Percentiles rank a stretch among this genome's conserved stretches.
Conservation (phyloP, 1,284 basidiomycete genomes). For the Salmacisia buchloeana region DNA sequence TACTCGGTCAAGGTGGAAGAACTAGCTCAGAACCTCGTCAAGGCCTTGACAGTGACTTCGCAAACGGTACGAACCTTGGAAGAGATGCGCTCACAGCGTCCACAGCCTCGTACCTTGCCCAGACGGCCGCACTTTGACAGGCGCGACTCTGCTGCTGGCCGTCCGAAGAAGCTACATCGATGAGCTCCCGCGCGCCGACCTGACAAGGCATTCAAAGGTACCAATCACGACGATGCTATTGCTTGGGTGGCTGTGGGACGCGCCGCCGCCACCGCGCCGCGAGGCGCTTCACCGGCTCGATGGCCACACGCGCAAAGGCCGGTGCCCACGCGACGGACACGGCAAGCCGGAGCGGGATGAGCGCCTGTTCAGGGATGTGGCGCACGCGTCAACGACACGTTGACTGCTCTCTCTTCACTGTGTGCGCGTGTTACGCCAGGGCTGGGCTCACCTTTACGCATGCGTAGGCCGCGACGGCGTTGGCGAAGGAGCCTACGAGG, state of each 20-base stretch:
- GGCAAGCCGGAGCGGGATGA: constrained; percentile 70
- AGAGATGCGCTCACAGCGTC: too few relatives aligned
- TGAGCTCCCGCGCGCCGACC: too few relatives aligned
- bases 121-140: too few relatives aligned
- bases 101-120: too few relatives aligned
- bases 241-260: neutral
- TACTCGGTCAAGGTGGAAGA: neutral
- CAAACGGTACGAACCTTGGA: too few relatives aligned
- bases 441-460: constrained; percentile 68
- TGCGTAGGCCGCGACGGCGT: constrained; percentile 69
- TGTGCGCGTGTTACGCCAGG: too few relatives aligned
- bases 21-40: neutral
- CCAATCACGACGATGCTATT: neutral
- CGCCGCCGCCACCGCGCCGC: neutral
- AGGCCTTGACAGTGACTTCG: neutral
- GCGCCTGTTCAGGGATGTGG: constrained; percentile 57
- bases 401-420: too few relatives aligned
- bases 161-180: neutral
- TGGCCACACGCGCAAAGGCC: constrained; percentile 62
- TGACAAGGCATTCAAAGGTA: neutral
- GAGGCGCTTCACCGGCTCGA: constrained; percentile 58
- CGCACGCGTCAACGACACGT: neutral
- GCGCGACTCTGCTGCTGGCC: neutral
- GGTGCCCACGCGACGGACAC: constrained; percentile 70
- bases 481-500: constrained; percentile 52